These are phyloP conservation scores for Aspergillus floridensis DNA, from an alignment of 2,329 filamentous ascomycete species.

Conservation along the genomic window DNA sequence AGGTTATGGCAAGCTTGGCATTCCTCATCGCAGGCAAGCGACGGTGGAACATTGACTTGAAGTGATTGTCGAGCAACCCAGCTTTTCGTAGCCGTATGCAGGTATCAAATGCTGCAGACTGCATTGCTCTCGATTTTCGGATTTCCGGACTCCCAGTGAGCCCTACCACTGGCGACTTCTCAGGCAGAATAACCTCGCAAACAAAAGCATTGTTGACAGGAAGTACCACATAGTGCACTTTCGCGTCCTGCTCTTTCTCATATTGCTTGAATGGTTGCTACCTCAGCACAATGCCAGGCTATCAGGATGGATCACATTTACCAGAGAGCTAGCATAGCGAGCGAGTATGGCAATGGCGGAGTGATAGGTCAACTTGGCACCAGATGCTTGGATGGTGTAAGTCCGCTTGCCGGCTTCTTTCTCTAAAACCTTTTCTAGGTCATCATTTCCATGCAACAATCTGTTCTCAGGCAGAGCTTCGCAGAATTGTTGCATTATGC, in stretches of 20 bases:
- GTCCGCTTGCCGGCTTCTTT: constrained; percentile 52
- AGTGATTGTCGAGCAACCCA: constrained; percentile 67
- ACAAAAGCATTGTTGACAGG: constrained; percentile 59
- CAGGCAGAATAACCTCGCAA: constrained; percentile 77
- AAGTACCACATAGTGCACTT: constrained; percentile 62
- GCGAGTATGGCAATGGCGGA: constrained; percentile 70
- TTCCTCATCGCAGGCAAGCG: constrained; percentile 80
- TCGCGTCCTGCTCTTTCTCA: constrained; percentile 47
- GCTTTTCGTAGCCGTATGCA: constrained; percentile 68
- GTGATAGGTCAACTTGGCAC: constrained; percentile 75
- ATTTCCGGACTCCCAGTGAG: constrained; percentile 61
- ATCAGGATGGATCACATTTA: constrained; percentile 23
- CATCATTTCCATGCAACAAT: constrained; percentile 59
- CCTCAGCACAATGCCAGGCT: constrained; percentile 8
- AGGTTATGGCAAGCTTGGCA: constrained; percentile 75
- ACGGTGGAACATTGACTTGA: constrained; percentile 71
- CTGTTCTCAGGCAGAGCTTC: constrained; percentile 70
- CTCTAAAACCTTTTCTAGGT: constrained; percentile 56
- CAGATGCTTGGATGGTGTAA: constrained; percentile 63
- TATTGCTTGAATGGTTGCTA: constrained; percentile 34
- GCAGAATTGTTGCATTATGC: constrained; percentile 72
- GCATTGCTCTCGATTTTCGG: constrained; percentile 77
- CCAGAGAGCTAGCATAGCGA: constrained; percentile 69
- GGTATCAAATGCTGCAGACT: constrained; percentile 81
- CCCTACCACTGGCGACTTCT: constrained; percentile 67